Percentiles rank a stretch among this genome's conserved stretches.
These are phyloP conservation scores for Aureobasidium sp. DNA, from an alignment of 2,329 filamentous ascomycete genomes.

Conservation along the genomic window DNA sequence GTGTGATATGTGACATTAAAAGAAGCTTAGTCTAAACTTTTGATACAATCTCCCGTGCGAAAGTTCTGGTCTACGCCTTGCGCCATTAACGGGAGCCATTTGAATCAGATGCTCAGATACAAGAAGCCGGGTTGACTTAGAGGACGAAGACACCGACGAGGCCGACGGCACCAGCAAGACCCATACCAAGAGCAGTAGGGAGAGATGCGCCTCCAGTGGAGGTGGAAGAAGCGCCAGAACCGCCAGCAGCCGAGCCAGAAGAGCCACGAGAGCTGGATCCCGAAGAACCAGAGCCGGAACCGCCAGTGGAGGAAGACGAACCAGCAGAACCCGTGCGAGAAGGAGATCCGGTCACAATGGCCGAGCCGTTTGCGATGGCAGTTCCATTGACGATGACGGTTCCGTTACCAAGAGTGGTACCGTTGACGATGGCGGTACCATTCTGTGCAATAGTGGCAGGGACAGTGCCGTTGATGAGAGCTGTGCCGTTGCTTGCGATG, in stretches of 20 bases:
- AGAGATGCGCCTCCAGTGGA: conserved; percentile 26
- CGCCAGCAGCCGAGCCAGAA: conserved; percentile 13
- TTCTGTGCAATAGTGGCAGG: background rate
- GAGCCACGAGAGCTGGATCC: background rate
- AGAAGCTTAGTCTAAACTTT: conserved; percentile 7
- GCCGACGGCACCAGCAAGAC: conserved; percentile 35
- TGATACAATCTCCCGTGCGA: conserved; percentile 4
- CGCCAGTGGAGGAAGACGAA: background rate
- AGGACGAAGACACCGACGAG: conserved; percentile 38
- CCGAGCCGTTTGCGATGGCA: background rate
- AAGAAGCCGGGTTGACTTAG: conserved; percentile 23
- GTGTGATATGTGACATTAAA: conserved; percentile 3
- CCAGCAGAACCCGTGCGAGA: background rate
- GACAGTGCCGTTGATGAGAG: conserved; percentile 9
- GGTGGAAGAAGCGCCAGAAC: conserved; percentile 16
- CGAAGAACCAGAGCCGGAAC: conserved; percentile 11
- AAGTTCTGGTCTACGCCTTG: background rate
- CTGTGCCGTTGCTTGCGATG: conserved; percentile 16
- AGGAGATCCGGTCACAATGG: background rate
- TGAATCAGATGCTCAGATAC: background rate
- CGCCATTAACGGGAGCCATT: background rate
- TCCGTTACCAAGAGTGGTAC: conserved; percentile 17
- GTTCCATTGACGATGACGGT: conserved; percentile 16
- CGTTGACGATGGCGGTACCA: conserved; percentile 8
- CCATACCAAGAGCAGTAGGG: conserved; percentile 34